Evolutionary conservation across 805 yeast species (phyloP).

Genomic region (Spathaspora gorwiae): DNA sequence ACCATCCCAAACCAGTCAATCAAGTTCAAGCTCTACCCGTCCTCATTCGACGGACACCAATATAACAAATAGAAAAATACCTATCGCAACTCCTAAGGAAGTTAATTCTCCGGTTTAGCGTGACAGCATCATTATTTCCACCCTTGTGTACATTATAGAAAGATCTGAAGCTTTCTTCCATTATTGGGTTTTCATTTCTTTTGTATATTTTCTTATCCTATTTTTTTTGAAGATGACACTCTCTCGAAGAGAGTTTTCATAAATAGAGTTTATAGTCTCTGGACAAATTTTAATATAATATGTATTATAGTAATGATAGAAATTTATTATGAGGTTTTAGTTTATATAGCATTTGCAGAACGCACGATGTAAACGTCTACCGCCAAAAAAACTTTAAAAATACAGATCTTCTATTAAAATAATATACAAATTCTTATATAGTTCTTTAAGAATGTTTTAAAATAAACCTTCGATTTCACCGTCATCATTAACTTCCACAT

Average conservation of each 20-base stretch:
- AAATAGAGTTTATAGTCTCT: not conserved
- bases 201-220: no score
- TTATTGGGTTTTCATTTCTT: no score
- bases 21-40: not conserved
- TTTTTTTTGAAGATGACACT: not conserved
- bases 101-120: conserved; percentile 16
- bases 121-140: no score
- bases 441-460: conserved; percentile 23
- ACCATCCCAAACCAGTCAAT: not conserved
- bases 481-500: conserved; percentile 83
- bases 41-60: not conserved
- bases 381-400: not conserved
- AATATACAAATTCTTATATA: no score
- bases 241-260: not conserved
- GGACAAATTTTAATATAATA: not conserved
- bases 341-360: no score
- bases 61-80: conserved; percentile 31
- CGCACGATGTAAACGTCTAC: no score
- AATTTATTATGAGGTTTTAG: no score
- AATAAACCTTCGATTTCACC: conserved; percentile 95
- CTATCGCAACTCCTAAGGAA: conserved; percentile 20
- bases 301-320: not conserved
- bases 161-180: no score
- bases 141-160: no score
- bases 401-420: no score